Base-by-base conservation (phyloP, 2,329 filamentous ascomycete genomes). In the Ceratocystis variospora region DNA sequence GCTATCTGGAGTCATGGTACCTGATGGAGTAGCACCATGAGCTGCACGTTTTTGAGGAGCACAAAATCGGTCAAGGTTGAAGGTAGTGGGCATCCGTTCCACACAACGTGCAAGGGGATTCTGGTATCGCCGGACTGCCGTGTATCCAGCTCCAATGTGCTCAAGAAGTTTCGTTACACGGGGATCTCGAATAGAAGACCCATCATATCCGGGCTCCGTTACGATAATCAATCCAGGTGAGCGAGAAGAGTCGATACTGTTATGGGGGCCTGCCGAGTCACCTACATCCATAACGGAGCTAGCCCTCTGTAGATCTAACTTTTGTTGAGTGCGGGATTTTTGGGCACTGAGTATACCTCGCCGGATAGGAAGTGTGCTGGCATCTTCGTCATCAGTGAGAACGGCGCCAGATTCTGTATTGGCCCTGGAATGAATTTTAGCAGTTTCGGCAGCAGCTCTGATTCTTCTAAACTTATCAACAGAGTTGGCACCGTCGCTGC, bases 221-320 rank as follows among this genome's bases (percentile, higher is more conserved):
- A 80, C 78, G 17, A 81, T 79, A 25, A 83, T 77, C 25, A 83
- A 71, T 0, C 80, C 48, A 28, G 78, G 33, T 76, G 79, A 3
- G 76, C 74, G 12, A 77, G 76, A 75, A 4, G 78, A 77, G 5
- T 72, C 72, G 31, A 73, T 72, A 19, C 72, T 73, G 0, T 72
- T 66, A 12, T 65, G 62, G 45, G 33, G 25, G 33, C 19, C 64
- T 25, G 65, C 63, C 31, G 57, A 37, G 17, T 62, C 72, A 77
- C 68, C 77, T 0, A 84, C 84, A 70, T 90, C 87, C 61, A 90
- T 86, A 69, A 82, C 83, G 2, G 87, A 89, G 72, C 86, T 88
- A 37, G 86, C 87, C 46, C 87, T 82, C 72, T 90, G 87, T 1
- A 90, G 79, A 75, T 89, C 87, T 15, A 90, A 78, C 71, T 90